Evolutionary conservation across 2,329 filamentous ascomycete species (phyloP).

Genomic region (Talaromyces sp.): DNA sequence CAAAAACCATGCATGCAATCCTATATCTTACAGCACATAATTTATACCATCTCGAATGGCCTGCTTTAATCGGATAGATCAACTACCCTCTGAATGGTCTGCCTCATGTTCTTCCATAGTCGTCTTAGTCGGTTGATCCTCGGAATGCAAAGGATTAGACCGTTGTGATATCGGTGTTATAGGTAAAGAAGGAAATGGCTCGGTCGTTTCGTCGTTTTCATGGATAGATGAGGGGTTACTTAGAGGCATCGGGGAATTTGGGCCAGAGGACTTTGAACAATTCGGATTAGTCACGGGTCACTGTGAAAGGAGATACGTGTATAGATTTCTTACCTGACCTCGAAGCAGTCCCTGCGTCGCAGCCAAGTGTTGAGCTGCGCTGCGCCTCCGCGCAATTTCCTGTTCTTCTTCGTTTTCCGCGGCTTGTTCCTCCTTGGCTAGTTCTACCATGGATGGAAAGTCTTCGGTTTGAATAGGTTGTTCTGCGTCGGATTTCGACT

Average conservation of each 20-base stretch:
- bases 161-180: slow-evolving; percentile 13
- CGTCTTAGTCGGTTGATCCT: background rate
- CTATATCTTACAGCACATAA: background rate
- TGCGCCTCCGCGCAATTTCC: slow-evolving; percentile 48
- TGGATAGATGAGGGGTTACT: slow-evolving; percentile 11
- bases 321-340: slow-evolving; percentile 23
- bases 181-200: slow-evolving; percentile 33
- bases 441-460: slow-evolving; percentile 48
- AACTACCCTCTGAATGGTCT: background rate
- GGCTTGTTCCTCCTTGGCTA: slow-evolving; percentile 55
- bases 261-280: slow-evolving; percentile 1
- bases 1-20: background rate
- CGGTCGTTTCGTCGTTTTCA: slow-evolving; percentile 17
- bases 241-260: slow-evolving; percentile 3
- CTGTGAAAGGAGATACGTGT: background rate
- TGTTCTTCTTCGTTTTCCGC: slow-evolving; percentile 52
- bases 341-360: slow-evolving; percentile 46
- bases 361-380: slow-evolving; percentile 53
- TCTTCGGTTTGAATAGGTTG: slow-evolving; percentile 25
- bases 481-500: slow-evolving; percentile 23
- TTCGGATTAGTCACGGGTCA: background rate
- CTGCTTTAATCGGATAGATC: background rate
- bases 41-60: background rate
- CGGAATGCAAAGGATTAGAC: slow-evolving; percentile 1
- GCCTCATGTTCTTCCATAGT: background rate